Conservation (phyloP, 2,329 filamentous ascomycete species). For the Dactylellina cionopaga region DNA sequence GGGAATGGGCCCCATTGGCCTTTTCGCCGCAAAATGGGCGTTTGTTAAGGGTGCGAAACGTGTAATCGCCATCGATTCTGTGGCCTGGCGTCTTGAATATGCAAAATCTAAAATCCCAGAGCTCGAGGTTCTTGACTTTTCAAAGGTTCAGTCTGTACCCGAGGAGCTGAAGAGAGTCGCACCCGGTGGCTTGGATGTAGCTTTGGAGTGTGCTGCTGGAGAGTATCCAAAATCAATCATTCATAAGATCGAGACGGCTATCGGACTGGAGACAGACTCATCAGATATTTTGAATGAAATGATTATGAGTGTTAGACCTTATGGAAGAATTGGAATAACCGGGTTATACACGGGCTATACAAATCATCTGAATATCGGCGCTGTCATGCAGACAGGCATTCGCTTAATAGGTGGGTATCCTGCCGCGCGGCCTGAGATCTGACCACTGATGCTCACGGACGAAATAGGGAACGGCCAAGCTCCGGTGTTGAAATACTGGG, state of each 20-base stretch:
- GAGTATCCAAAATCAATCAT: slow-evolving; percentile 72
- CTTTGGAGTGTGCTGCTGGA: slow-evolving; percentile 74
- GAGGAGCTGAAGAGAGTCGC: slow-evolving; percentile 78
- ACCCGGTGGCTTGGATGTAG: slow-evolving; percentile 77
- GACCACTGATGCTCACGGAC: slow-evolving; percentile 61
- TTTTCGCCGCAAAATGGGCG: slow-evolving; percentile 75
- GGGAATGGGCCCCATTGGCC: slow-evolving; percentile 85
- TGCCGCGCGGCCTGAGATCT: not conserved
- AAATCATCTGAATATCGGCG: slow-evolving; percentile 84
- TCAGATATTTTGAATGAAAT: slow-evolving; percentile 83
- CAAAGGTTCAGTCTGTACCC: slow-evolving; percentile 71
- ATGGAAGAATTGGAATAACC: slow-evolving; percentile 78
- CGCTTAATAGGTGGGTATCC: slow-evolving; percentile 75
- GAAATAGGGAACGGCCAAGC: slow-evolving; percentile 71
- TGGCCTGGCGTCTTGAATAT: slow-evolving; percentile 73
- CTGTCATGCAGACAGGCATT: slow-evolving; percentile 86
- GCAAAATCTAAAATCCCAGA: slow-evolving; percentile 73
- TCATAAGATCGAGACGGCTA: slow-evolving; percentile 68
- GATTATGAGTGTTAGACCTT: slow-evolving; percentile 77
- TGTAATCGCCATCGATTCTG: slow-evolving; percentile 82
- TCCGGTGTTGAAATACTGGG: slow-evolving; percentile 86
- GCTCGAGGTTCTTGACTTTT: slow-evolving; percentile 75
- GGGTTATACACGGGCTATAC: slow-evolving; percentile 72
- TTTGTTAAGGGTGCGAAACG: slow-evolving; percentile 77
- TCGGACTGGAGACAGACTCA: slow-evolving; percentile 83